A percentile compares a stretch with the other conserved stretches of the same genome.
These are phyloP conservation scores for Esteya vermicola DNA, from an alignment of 2,329 filamentous ascomycete species.

Conservation along the genomic window DNA sequence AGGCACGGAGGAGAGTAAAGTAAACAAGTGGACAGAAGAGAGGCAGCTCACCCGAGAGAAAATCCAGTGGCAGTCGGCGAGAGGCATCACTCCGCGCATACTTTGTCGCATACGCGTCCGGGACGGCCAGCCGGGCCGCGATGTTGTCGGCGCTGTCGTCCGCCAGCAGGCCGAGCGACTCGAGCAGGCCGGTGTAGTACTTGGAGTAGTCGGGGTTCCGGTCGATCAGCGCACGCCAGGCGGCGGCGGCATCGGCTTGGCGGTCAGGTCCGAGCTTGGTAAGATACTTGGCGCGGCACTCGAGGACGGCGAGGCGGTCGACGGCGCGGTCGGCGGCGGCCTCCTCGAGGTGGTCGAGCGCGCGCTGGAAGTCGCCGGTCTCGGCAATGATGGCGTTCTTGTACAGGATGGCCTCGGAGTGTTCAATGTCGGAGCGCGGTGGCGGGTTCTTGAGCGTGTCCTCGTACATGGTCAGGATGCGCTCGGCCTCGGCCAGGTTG, in stretches of 20 bases:
- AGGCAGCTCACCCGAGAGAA: conserved; percentile 56
- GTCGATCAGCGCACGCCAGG: conserved; percentile 68
- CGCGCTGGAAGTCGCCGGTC: conserved; percentile 66
- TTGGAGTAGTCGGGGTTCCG: conserved; percentile 76
- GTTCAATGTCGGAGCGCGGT: conserved; percentile 67
- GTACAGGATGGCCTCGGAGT: conserved; percentile 88
- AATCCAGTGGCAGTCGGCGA: conserved; percentile 75
- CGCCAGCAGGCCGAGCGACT: conserved; percentile 44
- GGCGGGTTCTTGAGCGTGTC: conserved; percentile 77
- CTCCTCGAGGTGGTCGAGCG: conserved; percentile 71
- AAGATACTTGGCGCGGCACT: conserved; percentile 74
- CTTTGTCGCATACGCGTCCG: conserved; percentile 68
- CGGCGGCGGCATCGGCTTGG: conserved; percentile 67
- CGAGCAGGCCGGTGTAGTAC: conserved; percentile 71
- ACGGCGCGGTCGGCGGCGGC: conserved; percentile 63
- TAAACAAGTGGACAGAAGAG: background rate
- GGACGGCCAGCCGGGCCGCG: conserved; percentile 52
- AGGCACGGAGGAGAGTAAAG: too few relatives aligned
- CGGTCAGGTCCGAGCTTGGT: conserved; percentile 48
- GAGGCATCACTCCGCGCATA: conserved; percentile 74
- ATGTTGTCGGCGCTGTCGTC: conserved; percentile 36
- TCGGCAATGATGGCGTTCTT: conserved; percentile 93
- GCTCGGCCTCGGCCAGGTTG: conserved; percentile 73
- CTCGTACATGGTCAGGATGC: conserved; percentile 82
- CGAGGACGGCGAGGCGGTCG: conserved; percentile 74